These are phyloP conservation scores for Pneumocystis murina DNA, from an alignment of 1,139 yeast species.

Conservation along the genomic window DNA sequence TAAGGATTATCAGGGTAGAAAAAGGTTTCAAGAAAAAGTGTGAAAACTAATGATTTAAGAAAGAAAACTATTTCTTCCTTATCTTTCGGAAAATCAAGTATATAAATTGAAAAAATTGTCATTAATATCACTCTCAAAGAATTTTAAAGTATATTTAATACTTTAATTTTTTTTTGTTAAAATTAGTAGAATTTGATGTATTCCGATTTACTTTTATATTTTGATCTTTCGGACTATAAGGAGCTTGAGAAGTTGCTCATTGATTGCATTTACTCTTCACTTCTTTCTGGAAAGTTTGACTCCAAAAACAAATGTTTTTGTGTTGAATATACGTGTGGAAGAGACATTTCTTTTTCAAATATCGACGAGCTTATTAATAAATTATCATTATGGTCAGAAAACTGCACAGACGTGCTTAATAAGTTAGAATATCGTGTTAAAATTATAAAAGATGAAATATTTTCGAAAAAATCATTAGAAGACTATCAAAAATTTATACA, in stretches of 20 bases:
- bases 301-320: neutral
- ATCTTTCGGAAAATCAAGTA: neutral
- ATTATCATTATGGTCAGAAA: neutral
- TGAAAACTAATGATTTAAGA: neutral
- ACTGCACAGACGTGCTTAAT: neutral
- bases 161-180: neutral
- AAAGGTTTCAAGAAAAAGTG: neutral
- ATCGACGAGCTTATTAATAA: neutral
- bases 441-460: neutral
- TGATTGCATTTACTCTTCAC: neutral
- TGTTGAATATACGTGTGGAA: neutral
- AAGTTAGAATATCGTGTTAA: neutral
- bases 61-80: neutral
- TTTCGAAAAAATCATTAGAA: neutral
- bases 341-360: neutral
- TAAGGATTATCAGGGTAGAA: neutral
- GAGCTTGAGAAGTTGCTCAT: neutral
- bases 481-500: neutral
- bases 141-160: neutral
- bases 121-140: neutral
- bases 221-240: neutral
- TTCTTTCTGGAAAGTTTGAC: neutral
- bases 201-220: neutral
- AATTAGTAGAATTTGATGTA: neutral
- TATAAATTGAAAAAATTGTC: neutral